phyloP scores from a whole-genome alignment of 1,284 basidiomycete genomes.

The Earliella scabrosa region DNA sequence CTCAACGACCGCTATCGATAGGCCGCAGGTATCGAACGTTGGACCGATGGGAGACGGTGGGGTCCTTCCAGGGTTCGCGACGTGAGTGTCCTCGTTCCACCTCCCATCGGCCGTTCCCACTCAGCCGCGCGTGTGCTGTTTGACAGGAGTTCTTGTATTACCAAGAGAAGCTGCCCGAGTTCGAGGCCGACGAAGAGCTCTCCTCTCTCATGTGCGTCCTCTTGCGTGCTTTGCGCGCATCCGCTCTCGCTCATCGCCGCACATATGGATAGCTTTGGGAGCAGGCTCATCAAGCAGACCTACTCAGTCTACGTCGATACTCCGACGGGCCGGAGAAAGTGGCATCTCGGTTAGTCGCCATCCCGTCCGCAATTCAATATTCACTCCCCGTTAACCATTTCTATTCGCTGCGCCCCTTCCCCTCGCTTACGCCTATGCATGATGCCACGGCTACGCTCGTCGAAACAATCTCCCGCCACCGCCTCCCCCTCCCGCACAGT shows the following conservation, averaged over 20 bases:
- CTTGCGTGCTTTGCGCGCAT: too few species aligned
- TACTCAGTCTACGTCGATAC: conserved; percentile 77
- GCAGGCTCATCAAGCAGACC: conserved; percentile 75
- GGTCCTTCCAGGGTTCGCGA: conserved; percentile 78
- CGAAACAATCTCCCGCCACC: not conserved
- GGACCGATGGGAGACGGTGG: conserved; percentile 62
- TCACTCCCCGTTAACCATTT: not conserved
- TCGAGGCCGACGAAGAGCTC: conserved; percentile 32
- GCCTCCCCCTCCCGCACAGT: conserved; percentile 44
- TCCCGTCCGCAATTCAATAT: not conserved
- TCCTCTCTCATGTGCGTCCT: conserved; percentile 30
- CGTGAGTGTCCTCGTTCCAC: conserved; percentile 44
- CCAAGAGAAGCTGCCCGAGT: conserved; percentile 42
- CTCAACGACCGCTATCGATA: conserved; percentile 14
- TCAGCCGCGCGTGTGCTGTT: conserved; percentile 6
- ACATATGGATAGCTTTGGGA: conserved; percentile 35
- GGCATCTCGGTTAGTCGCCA: conserved; percentile 71
- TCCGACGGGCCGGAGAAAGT: conserved; percentile 65
- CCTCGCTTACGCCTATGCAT: not conserved
- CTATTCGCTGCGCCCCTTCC: not conserved
- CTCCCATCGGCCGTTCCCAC: conserved; percentile 1
- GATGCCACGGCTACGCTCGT: not conserved
- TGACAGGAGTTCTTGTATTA: conserved; percentile 45
- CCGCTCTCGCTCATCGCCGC: not conserved
- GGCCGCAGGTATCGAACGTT: conserved; percentile 69